Evolutionary conservation across 345 rosid genomes (phyloP).

Genomic region (Populus simonii): DNA sequence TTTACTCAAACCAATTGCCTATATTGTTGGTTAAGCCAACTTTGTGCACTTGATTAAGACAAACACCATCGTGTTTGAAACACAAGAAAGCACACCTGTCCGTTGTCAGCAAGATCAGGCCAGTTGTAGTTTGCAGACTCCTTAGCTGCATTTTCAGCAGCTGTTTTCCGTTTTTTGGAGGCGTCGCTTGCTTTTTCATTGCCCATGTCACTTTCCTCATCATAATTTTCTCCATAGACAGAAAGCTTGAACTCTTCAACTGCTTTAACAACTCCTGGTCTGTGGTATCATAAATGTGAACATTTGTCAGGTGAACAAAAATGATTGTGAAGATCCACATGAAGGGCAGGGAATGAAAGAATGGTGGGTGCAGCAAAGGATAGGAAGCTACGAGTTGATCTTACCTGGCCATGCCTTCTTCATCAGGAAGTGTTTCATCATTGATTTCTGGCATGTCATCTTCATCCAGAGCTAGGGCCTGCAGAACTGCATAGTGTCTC

Average conservation of each 20-base stretch:
- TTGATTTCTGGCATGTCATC: slow-evolving; percentile 62
- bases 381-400: not conserved
- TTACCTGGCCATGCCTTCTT: slow-evolving; percentile 80
- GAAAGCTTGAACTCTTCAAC: slow-evolving; percentile 71
- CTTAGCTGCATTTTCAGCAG: slow-evolving; percentile 43
- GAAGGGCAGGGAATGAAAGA: not conserved
- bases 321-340: not conserved
- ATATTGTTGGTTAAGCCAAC: too few species aligned
- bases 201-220: slow-evolving; percentile 45
- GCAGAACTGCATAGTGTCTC: slow-evolving; percentile 81
- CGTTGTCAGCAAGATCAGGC: slow-evolving; percentile 65
- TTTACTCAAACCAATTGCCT: too few species aligned
- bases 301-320: not conserved
- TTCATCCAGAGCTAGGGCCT: slow-evolving; percentile 88
- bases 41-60: too few species aligned
- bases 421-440: slow-evolving; percentile 87
- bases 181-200: slow-evolving; percentile 46
- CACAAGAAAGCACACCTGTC: too few species aligned
- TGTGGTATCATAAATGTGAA: slow-evolving; percentile 24
- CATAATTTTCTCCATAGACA: slow-evolving; percentile 64
- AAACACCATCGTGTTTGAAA: slow-evolving; percentile 24
- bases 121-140: slow-evolving; percentile 53
- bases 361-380: not conserved
- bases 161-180: slow-evolving; percentile 64
- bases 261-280: slow-evolving; percentile 63